Evolutionary conservation across 2,329 filamentous ascomycete species (phyloP).

Genomic region (Hysterium pulicare): DNA sequence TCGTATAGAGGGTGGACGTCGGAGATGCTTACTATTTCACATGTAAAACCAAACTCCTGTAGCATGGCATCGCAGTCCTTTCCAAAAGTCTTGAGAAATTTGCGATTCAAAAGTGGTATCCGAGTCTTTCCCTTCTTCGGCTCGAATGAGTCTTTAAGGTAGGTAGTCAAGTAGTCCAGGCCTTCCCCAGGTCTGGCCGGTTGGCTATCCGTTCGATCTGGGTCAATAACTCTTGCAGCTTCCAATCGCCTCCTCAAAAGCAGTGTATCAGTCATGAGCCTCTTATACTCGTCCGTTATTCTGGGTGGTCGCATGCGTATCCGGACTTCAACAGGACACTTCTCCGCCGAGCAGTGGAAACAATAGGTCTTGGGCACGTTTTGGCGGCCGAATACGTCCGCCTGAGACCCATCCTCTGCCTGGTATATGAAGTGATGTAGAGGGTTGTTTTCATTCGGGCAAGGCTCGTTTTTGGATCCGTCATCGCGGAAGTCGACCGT

Average conservation of each 20-base stretch:
- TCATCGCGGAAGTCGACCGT: constrained; percentile 49
- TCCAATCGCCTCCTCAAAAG: constrained; percentile 53
- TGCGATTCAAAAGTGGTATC: constrained; percentile 60
- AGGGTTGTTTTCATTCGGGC: constrained; percentile 49
- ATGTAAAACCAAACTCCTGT: constrained; percentile 55
- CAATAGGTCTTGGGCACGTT: constrained; percentile 24
- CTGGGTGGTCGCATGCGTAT: constrained; percentile 53
- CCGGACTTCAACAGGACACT: constrained; percentile 53
- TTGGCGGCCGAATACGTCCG: constrained; percentile 14
- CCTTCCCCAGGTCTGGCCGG: constrained; percentile 54
- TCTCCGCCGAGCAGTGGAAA: constrained; percentile 59
- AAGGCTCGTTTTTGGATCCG: constrained; percentile 38
- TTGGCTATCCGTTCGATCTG: constrained; percentile 52
- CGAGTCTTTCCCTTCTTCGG: constrained; percentile 48
- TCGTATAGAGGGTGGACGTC: too few species aligned
- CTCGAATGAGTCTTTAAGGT: constrained; percentile 57
- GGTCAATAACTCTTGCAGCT: constrained; percentile 49
- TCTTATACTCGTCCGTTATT: constrained; percentile 47
- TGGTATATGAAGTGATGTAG: constrained; percentile 58
- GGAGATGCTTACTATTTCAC: constrained; percentile 6
- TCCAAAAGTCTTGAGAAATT: constrained; percentile 62
- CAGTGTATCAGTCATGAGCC: constrained; percentile 53
- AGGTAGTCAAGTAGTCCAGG: constrained; percentile 55
- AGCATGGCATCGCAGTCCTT: constrained; percentile 59
- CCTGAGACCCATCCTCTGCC: constrained; percentile 13